Evolutionary conservation across 345 rosid genomes (phyloP), one percentile per base, ranked within the genome.

Genomic region (Aurinia saxatilis): DNA sequence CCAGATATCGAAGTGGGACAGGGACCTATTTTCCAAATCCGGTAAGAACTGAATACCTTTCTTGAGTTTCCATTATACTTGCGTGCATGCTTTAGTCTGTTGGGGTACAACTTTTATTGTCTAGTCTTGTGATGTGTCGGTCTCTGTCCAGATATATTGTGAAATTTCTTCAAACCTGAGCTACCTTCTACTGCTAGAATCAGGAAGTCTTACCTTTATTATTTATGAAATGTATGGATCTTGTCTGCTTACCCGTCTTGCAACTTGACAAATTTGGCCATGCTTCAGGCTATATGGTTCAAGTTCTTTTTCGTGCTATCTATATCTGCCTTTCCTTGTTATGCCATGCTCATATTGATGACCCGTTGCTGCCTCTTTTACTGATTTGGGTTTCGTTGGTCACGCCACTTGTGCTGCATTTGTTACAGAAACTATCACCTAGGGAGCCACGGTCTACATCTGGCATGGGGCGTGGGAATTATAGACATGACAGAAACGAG

Each of bases 11-110:
- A 13, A 58, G 85, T 71, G 97, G 97, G 59, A 93, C 97, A 8
- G 95, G 99, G 62, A 93, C 99, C 34, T 90, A 93, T 74, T 80
- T 93, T 73, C 99, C 99, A 66, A 86, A 83, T 80, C 91, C 92
- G 66, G 99, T 95, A 90, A 80, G 97, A 73, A 54, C 35, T 62
- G 48, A 45, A 46, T 29, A 34, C 55, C 47, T 38, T 60, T 37
- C 42, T 54, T 38, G 51, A 54, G 51, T 51, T 66, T 60, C 29
- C 56, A 34, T 49, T 51, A 40, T 59, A 58, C 49, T 47, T 55
- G 60, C 10, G 53, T 57, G 58, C 25, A 48, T 65, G 19, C 8
- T 55, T 58, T 33, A n/a, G n/a, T n/a, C n/a, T n/a, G n/a, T n/a
- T n/a, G n/a, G n/a, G 10, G 19, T 51, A 42, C 31, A 53, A 40